Conservation (phyloP, 2,329 filamentous ascomycete species). For the Fusarium coffeatum region DNA sequence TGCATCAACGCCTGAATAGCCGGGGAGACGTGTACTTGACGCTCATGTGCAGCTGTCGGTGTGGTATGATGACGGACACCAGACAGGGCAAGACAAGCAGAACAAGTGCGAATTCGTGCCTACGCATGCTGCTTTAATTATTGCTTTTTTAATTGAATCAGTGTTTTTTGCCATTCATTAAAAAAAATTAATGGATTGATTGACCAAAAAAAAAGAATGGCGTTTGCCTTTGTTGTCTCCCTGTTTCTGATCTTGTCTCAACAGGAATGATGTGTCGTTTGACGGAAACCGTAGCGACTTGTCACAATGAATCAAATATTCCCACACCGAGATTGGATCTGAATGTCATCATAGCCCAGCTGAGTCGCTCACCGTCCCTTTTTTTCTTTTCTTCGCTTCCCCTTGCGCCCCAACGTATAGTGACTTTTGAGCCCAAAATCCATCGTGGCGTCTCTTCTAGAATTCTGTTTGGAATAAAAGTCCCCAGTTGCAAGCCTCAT, state of each 20-base stretch:
- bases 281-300: conserved; percentile 29
- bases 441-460: conserved; percentile 45
- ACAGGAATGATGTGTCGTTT: conserved; percentile 33
- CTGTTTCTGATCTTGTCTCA: conserved; percentile 35
- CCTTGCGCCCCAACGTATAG: conserved; percentile 25
- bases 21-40: conserved; percentile 37
- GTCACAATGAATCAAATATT: conserved; percentile 31
- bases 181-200: neutral
- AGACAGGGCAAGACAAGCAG: neutral
- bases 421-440: conserved; percentile 20
- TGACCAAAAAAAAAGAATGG: neutral
- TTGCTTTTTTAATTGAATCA: conserved; percentile 38
- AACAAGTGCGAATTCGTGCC: neutral
- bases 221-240: conserved; percentile 22
- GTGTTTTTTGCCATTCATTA: conserved; percentile 12
- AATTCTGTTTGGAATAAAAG: conserved; percentile 45
- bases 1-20: conserved; percentile 38
- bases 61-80: conserved; percentile 42
- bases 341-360: conserved; percentile 34
- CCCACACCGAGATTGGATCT: conserved; percentile 30
- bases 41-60: conserved; percentile 39
- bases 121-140: conserved; percentile 1
- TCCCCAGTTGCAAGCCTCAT: conserved; percentile 37
- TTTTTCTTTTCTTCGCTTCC: conserved; percentile 21
- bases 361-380: conserved; percentile 38